These are phyloP conservation scores for Gonapodya sp. DNA, from an alignment of 192 early-diverging fungal species.

Conservation along the genomic window DNA sequence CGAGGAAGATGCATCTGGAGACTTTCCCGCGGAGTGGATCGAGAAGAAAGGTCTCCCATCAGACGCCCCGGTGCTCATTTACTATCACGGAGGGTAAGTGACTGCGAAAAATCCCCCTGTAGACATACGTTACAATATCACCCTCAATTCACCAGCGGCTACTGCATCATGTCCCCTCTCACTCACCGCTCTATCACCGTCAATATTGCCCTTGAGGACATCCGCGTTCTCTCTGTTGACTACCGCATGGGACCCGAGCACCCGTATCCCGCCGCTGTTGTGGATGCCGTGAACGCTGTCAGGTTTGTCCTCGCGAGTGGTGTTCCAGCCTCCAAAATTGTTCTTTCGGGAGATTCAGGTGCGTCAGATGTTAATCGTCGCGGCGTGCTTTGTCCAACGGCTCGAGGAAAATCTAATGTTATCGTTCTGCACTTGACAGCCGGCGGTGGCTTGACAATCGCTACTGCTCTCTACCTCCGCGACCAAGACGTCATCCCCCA, in stretches of 20 bases:
- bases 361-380: background rate
- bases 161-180: background rate
- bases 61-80: background rate
- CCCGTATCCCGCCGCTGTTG: background rate
- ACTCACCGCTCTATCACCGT: conserved; percentile 2
- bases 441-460: background rate
- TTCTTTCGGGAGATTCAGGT: background rate
- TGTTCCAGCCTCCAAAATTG: background rate
- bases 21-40: conserved; percentile 5
- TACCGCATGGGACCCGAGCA: background rate
- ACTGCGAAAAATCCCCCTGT: background rate
- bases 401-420: no score
- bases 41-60: background rate
- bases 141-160: background rate
- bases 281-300: background rate
- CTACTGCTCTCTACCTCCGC: conserved; percentile 1
- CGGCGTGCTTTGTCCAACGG: background rate
- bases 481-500: background rate
- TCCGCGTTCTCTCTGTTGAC: background rate
- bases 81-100: conserved; percentile 5
- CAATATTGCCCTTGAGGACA: background rate
- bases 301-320: background rate
- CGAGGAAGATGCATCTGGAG: background rate
- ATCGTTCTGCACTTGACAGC: no score
- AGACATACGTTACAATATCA: background rate